Evolutionary conservation across 306 rosid genomes (phyloP), one percentile per base, ranked within the genome.

Genomic region (Gastrolobium villosum): DNA sequence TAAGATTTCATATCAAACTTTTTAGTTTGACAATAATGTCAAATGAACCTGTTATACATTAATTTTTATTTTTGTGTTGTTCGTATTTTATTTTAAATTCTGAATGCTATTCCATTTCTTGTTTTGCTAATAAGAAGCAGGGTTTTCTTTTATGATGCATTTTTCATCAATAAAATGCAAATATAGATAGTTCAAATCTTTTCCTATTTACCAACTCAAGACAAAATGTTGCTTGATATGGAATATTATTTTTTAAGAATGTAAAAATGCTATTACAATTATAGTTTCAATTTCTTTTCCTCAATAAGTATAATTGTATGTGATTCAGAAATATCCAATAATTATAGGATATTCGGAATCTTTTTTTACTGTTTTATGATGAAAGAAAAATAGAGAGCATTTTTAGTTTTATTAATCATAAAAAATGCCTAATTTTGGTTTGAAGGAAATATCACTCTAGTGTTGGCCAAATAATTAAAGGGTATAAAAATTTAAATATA

Each of bases 191-290:
- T 60, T 40, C 57, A 72, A 30, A 34, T 35, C 35, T 34, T 70
- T 26, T 40, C 7, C 20, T 50, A 31, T 20, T 60, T 75, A 75
- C 62, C 31, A 13, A 30, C 32, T 28, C 72, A 28, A 50, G 65
- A 39, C 35, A 20, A 74, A 60, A 46, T 35, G 0, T 61, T 46
- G 57, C 20, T 52, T 48, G 20, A 78, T 41, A 43, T 53, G 57
- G 37, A 61, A 39, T n/a, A 4, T 45, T 20, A 4, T 60, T 59
- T 52, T 30, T 77, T 54, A 11, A 31, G 48, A 28, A 46, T 14
- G 37, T 10, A 11, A 65, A n/a, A 52, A 46, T 62, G 9, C 45
- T 44, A 3, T 15, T 30, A 4, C 37, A 37, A 31, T 20, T 20
- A 20, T 20, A 20, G 26, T 20, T 20, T 20, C 26, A 20, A 20